A percentile compares a stretch with the other conserved stretches of the same genome.
Conservation (phyloP, 139 green algal species). For the Chlorella sp. region DNA sequence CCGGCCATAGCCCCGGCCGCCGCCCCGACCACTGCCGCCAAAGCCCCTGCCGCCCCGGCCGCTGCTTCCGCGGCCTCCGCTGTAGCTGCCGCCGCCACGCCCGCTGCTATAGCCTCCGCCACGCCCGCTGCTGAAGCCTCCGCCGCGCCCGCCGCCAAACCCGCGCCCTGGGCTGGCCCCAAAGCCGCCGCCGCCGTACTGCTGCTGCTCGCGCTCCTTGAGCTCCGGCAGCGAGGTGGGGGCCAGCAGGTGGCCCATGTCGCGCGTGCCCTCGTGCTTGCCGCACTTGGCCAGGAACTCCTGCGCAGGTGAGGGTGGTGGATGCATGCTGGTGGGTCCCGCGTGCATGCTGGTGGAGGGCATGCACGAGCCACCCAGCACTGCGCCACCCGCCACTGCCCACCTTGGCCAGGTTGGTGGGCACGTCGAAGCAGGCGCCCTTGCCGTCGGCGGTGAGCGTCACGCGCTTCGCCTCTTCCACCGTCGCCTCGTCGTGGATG, state of each 20-base stretch:
- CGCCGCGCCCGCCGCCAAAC: slow-evolving; percentile 29
- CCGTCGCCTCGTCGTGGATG: slow-evolving; percentile 62
- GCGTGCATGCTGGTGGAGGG: background rate
- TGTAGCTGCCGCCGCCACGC: slow-evolving; percentile 9
- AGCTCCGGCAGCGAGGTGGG: slow-evolving; percentile 68
- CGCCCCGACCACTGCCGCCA: background rate
- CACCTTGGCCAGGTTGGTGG: slow-evolving; percentile 52
- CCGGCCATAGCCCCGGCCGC: background rate
- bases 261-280: background rate
- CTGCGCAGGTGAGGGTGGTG: slow-evolving; percentile 8
- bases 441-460: slow-evolving; percentile 80
- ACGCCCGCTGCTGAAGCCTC: too few relatives aligned
- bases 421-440: slow-evolving; percentile 94
- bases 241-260: background rate
- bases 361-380: background rate
- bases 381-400: background rate
- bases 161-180: slow-evolving; percentile 5
- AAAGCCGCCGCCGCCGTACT: slow-evolving; percentile 14
- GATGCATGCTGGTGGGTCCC: background rate
- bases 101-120: too few relatives aligned
- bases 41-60: slow-evolving; percentile 28
- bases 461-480: slow-evolving; percentile 86
- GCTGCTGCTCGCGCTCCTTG: slow-evolving; percentile 48
- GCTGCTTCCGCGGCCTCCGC: slow-evolving; percentile 3
- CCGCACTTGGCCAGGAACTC: slow-evolving; percentile 66